These are phyloP conservation scores for Malus sieversii DNA, from an alignment of 306 rosid genomes.

Conservation along the genomic window DNA sequence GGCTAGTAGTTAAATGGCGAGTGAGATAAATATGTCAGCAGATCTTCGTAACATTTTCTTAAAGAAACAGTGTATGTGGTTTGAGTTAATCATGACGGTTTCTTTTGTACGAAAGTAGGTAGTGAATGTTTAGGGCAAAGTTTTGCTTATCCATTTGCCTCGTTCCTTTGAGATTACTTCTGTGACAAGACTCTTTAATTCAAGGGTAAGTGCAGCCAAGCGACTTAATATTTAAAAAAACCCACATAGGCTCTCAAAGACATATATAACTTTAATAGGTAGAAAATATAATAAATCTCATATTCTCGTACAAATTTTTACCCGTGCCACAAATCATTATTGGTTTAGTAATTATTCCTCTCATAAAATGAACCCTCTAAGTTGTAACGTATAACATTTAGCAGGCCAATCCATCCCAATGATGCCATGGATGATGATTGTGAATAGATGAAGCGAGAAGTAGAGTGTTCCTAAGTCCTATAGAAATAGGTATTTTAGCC, in stretches of 20 bases:
- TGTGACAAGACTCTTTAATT: no score
- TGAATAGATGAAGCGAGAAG: neutral
- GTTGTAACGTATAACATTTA: neutral
- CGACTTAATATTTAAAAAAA: no score
- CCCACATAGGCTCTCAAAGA: neutral
- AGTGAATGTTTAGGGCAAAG: no score
- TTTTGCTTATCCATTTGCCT: no score
- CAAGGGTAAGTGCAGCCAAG: no score
- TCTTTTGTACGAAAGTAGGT: no score
- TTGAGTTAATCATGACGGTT: no score
- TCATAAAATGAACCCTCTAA: neutral
- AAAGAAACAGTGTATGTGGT: no score
- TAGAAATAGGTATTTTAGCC: conserved; percentile 33
- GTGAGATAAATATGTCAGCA: no score
- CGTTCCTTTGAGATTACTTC: no score
- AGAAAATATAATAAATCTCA: neutral
- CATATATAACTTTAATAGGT: neutral
- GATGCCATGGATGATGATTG: neutral
- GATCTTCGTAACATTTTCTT: no score
- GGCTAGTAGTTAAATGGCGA: no score
- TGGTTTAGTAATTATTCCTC: neutral
- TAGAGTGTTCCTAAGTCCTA: neutral
- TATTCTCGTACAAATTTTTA: neutral
- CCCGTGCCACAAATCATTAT: neutral
- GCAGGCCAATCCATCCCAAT: neutral